Base-by-base conservation (phyloP, 2,329 filamentous ascomycete species). In the Metarhizium robertsii region DNA sequence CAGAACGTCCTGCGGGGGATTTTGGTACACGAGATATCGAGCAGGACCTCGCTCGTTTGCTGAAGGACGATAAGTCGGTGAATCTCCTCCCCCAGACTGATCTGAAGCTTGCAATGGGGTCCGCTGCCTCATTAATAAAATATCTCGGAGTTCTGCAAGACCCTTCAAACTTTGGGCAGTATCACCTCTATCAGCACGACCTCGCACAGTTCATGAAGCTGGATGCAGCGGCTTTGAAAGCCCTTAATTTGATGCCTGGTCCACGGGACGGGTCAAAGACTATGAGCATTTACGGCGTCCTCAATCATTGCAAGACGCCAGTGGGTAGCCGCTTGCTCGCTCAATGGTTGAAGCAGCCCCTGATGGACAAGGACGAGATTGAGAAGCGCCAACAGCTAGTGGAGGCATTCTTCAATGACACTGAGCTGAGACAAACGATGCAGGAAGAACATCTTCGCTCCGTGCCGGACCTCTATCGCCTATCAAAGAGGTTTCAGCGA, bases 281-380 rank as follows among this genome's bases (percentile, higher is more conserved):
- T 1, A 99, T 99, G 94, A 97, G 92, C 67, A 70, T 99, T 53
- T 99, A 89, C 64, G 94, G 94, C 0, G 75, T 99, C 18, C 77
- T 99, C 46, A 97, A 99, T 65, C 92, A 97, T 70, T 99, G 94
- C 84, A 97, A 96, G 71, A 99, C 94, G 1, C 90, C 94, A 0
- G 85, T 95, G 1, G 94, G 94, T 14, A 95, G 92, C 65, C 81
- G 95, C 50, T 71, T 99, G 56, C 76, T 99, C 34, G 87, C 92
- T 1, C 95, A 99, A 67, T 99, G 94, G 94, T 77, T 99, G 53
- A 99, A 99, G 72, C 94, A 99, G 69, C 94, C 94, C 0, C 74
- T 99, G 43, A 99, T 99, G 94, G 90, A 82, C 73, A 84, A 90
- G 59, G 78, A 80, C 2, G 92, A 95, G 56, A 97, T 99, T 53